Evolutionary conservation across 257 asterid species (phyloP).

Genomic region (Gardenia jasminoides): DNA sequence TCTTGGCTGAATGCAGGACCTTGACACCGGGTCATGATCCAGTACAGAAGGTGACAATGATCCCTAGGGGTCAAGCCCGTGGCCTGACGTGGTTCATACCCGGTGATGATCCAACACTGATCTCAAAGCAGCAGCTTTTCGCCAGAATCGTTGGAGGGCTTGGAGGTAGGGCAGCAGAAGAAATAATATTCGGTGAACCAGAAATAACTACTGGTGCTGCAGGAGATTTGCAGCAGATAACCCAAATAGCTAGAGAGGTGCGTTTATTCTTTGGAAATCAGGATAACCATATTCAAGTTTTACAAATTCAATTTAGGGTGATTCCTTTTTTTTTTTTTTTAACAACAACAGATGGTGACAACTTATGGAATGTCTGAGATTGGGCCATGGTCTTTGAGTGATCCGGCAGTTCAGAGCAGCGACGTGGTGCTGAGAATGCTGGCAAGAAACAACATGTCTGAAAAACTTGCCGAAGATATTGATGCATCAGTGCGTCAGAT

Average conservation of each 20-base stretch:
- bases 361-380: conserved; percentile 74
- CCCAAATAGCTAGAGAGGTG: conserved; percentile 64
- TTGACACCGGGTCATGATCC: conserved; percentile 65
- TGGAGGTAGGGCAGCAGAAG: conserved; percentile 80
- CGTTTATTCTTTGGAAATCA: not conserved
- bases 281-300: not conserved
- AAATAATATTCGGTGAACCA: conserved; percentile 58
- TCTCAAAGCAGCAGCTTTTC: conserved; percentile 56
- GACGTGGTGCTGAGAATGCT: conserved; percentile 71
- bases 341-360: conserved; percentile 48
- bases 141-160: conserved; percentile 72
- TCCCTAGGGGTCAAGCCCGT: conserved; percentile 82
- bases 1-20: conserved; percentile 34
- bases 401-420: conserved; percentile 57
- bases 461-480: conserved; percentile 70
- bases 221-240: conserved; percentile 59
- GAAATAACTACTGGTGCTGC: conserved; percentile 79
- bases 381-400: conserved; percentile 60
- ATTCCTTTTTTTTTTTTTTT: not conserved
- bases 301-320: not conserved
- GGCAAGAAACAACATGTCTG: conserved; percentile 69
- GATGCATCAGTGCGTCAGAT: conserved; percentile 44
- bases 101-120: conserved; percentile 50
- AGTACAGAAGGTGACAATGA: conserved; percentile 67
- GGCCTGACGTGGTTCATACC: conserved; percentile 73